Conservation (phyloP, 495 filamentous ascomycete genomes). For the Articulospora tetracladia region DNA sequence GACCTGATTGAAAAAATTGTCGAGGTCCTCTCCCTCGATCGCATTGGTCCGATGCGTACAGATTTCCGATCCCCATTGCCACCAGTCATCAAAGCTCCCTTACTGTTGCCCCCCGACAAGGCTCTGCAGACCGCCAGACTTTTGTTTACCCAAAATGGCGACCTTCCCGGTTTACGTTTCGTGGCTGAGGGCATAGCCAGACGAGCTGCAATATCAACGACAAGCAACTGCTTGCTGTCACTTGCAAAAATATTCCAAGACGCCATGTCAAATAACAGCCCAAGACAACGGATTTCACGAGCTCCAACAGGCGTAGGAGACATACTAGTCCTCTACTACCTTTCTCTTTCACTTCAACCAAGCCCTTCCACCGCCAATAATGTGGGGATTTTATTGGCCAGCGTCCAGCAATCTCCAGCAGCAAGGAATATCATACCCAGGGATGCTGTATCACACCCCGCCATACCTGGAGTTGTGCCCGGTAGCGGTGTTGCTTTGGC, state of each 20-base stretch:
- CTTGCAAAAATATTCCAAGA: constrained; percentile 98
- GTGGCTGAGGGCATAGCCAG: constrained; percentile 68
- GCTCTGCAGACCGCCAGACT: constrained; percentile 80
- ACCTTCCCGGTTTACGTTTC: constrained; percentile 78
- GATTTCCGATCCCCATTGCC: constrained; percentile 27
- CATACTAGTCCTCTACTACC: constrained; percentile 92
- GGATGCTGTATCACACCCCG: constrained; percentile 29
- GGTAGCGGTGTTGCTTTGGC: constrained; percentile 88
- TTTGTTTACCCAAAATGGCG: constrained; percentile 68
- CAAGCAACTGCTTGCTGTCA: constrained; percentile 92
- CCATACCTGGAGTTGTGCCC: constrained; percentile 75
- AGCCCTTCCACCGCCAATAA: constrained; percentile 99
- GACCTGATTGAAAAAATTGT: constrained; percentile 81
- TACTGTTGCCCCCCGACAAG: constrained; percentile 78
- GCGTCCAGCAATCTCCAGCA: constrained; percentile 77
- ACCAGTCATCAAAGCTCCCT: constrained; percentile 45
- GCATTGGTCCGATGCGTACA: constrained; percentile 14
- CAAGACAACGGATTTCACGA: constrained; percentile 52
- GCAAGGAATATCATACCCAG: constrained; percentile 26
- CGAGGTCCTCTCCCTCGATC: constrained; percentile 52
- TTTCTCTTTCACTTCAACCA: constrained; percentile 90
- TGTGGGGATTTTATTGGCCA: constrained; percentile 92
- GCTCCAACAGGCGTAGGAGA: constrained; percentile 78
- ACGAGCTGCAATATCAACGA: constrained; percentile 84
- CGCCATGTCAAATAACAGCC: constrained; percentile 80